phyloP scores from a whole-genome alignment of 108 stramenopile species.

The Cylindrotheca fusiformis region DNA sequence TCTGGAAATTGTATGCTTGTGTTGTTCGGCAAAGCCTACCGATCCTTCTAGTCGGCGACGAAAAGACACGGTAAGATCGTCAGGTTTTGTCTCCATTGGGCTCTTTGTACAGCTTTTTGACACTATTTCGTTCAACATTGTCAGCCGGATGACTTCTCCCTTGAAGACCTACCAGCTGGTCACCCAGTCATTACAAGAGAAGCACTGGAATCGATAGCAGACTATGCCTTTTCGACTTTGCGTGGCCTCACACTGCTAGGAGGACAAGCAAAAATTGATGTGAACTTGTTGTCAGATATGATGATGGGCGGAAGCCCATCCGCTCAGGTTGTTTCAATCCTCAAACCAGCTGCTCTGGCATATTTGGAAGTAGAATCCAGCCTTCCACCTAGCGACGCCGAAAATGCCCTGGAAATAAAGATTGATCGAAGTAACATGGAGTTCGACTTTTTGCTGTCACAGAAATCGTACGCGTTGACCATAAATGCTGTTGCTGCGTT shows the following conservation, averaged over 20 bases:
- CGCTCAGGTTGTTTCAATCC: constrained; percentile 64
- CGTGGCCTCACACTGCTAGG: constrained; percentile 77
- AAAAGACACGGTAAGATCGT: constrained; percentile 30
- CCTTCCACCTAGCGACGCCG: constrained; percentile 32
- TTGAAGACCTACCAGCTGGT: constrained; percentile 87
- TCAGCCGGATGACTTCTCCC: constrained; percentile 71
- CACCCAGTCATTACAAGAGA: constrained; percentile 88
- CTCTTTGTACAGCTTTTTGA: too few relatives aligned
- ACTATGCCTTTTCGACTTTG: constrained; percentile 80
- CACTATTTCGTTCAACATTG: too few relatives aligned
- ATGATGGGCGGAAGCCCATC: constrained; percentile 53
- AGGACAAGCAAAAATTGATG: constrained; percentile 83
- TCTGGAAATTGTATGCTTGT: constrained; percentile 81
- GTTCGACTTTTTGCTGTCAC: constrained; percentile 75
- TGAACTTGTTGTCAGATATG: constrained; percentile 61
- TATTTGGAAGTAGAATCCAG: constrained; percentile 79
- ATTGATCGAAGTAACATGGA: constrained; percentile 57
- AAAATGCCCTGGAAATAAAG: constrained; percentile 30
- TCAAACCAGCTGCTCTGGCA: constrained; percentile 81
- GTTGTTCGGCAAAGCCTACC: constrained; percentile 73
- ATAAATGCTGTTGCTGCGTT: constrained; percentile 81
- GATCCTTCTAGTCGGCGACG: constrained; percentile 45
- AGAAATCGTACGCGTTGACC: constrained; percentile 78
- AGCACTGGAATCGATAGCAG: constrained; percentile 80
- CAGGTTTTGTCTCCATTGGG: neutral